Evolutionary conservation across 192 early-diverging fungal species (phyloP), one percentile per base, ranked within the genome.

Genomic region (Backusella tuberculispora): DNA sequence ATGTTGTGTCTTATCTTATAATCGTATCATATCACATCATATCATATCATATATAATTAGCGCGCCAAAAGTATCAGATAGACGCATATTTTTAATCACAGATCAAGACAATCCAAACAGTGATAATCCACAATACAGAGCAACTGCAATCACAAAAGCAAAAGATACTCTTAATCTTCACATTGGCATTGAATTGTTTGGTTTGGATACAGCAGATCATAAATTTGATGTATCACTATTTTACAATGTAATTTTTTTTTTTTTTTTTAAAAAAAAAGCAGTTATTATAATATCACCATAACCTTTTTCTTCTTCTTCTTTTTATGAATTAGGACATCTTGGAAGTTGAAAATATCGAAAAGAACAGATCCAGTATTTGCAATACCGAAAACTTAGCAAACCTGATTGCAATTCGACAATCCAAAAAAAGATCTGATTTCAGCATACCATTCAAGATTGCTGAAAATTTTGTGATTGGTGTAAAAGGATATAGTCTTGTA

Each of bases 51-150:
- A 60, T 26, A 24, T 14, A 15, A 45, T 17, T n/a, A 85, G 86
- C 38, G 74, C 88, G 0, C 74, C 85, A 76, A 86, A 81, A 6
- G 66, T 86, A 26, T 85, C 83, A 43, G 80, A 80, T 8, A 90
- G 90, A 75, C 88, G 91, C 19, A 66, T 95, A 63, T 95, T 93
- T 66, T 64, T 95, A 5, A 87, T 95, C 46, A 95, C 93, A 48
- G 85, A 90, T 69, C 81, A 89, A 69, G 90, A 92, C 69, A 80
- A 88, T 63, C 93, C 93, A 3, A 86, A 92, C 74, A 43, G 66
- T 0, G 77, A 69, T 26, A 85, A 90, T 47, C 37, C 80, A 38
- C 74, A 80, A 24, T 66, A 88, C 34, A 74, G 84, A 50, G 81
- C 82, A 53, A 84, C 89, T 13, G 86, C 89, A 8, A 86, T 84